phyloP scores from a whole-genome alignment of 306 rosid species.

The Cucumis sativus region DNA sequence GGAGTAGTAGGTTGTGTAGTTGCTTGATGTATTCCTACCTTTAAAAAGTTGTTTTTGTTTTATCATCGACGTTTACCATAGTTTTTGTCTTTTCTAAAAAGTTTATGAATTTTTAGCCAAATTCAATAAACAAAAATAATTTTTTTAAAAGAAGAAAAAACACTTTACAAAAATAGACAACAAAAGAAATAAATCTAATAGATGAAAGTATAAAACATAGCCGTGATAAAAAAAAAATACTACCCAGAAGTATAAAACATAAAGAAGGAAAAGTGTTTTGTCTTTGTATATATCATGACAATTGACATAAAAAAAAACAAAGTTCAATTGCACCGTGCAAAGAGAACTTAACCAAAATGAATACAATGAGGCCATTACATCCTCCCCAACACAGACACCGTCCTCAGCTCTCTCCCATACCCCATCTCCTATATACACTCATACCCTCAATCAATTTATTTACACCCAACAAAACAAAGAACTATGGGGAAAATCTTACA shows the following conservation, averaged over 20 bases:
- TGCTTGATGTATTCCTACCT: too few relatives aligned
- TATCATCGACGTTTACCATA: too few relatives aligned
- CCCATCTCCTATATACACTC: constrained; percentile 7
- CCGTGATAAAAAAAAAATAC: too few relatives aligned
- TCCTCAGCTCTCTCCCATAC: background rate
- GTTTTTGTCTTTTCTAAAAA: too few relatives aligned
- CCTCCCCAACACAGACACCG: background rate
- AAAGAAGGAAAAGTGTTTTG: background rate
- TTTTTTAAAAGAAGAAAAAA: too few relatives aligned
- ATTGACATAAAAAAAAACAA: background rate
- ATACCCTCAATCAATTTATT: constrained; percentile 5
- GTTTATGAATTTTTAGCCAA: too few relatives aligned
- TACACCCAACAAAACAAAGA: background rate
- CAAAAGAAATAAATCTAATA: too few relatives aligned
- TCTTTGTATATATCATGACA: background rate
- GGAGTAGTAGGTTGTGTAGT: too few relatives aligned
- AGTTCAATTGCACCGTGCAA: background rate
- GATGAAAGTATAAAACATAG: too few relatives aligned
- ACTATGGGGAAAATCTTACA: background rate
- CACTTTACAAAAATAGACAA: too few relatives aligned
- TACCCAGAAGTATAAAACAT: background rate
- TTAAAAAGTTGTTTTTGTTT: too few relatives aligned
- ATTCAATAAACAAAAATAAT: too few relatives aligned
- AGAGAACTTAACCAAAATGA: background rate
- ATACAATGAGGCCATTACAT: background rate